phyloP scores from a whole-genome alignment of 2,329 filamentous ascomycete genomes.

The Kalmusia sp. region DNA sequence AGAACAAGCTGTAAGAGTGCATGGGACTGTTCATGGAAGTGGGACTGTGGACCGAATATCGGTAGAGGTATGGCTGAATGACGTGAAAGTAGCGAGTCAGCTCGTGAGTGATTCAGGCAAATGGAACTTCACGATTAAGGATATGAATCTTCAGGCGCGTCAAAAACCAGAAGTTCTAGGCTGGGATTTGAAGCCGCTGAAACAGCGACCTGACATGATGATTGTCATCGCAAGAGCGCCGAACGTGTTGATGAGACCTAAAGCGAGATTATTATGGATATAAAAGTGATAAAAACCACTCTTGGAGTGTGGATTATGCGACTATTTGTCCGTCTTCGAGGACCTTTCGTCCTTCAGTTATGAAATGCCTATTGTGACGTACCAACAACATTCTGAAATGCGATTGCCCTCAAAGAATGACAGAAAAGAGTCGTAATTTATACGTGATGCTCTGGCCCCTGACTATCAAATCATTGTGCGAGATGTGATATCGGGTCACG shows the following conservation, averaged over 20 bases:
- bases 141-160: neutral
- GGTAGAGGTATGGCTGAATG: constrained; percentile 2
- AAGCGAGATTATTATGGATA: constrained; percentile 15
- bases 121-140: constrained; percentile 18
- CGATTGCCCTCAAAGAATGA: too few relatives aligned
- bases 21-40: neutral
- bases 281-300: too few relatives aligned
- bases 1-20: neutral
- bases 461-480: too few relatives aligned
- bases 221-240: constrained; percentile 24
- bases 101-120: neutral
- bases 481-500: too few relatives aligned
- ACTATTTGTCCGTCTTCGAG: too few relatives aligned
- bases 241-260: neutral
- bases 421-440: too few relatives aligned
- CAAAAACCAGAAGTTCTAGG: constrained; percentile 20
- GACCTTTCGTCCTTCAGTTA: too few relatives aligned
- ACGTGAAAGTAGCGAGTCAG: neutral
- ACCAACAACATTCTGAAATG: too few relatives aligned
- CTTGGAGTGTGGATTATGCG: too few relatives aligned
- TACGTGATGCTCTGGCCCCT: too few relatives aligned
- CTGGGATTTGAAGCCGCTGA: constrained; percentile 34
- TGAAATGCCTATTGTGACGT: too few relatives aligned
- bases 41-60: neutral
- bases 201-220: constrained; percentile 24